phyloP scores from a whole-genome alignment of 805 yeast species.

The Wickerhamiella kazuoi region DNA sequence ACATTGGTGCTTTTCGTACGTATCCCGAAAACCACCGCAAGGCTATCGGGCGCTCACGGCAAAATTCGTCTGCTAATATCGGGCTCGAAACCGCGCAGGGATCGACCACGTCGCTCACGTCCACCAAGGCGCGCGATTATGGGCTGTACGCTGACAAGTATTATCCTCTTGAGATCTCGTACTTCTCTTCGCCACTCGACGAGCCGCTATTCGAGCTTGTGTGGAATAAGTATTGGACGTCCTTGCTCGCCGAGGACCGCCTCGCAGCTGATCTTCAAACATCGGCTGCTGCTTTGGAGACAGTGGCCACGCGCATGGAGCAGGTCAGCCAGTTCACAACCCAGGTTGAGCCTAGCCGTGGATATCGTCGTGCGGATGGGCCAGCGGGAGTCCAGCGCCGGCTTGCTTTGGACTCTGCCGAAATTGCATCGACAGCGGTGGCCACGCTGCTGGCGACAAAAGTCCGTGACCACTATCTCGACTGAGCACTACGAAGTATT shows the following conservation, averaged over 20 bases:
- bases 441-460: background rate
- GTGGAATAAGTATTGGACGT: constrained; percentile 8
- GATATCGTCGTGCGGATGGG: background rate
- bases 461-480: background rate
- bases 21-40: constrained; percentile 1
- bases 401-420: background rate
- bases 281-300: background rate
- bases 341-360: background rate
- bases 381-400: background rate
- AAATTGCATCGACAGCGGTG: background rate
- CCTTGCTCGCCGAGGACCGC: constrained; percentile 5
- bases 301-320: background rate
- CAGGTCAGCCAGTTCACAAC: background rate
- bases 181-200: constrained; percentile 40
- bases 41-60: background rate
- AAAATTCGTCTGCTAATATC: background rate
- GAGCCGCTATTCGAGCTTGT: constrained; percentile 22
- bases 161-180: constrained; percentile 44
- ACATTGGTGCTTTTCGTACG: constrained; percentile 85
- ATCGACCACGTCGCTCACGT: background rate
- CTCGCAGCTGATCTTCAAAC: constrained; percentile 1
- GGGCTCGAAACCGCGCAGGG: background rate
- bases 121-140: constrained; percentile 26
- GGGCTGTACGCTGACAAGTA: constrained; percentile 58
- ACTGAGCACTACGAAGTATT: too few species aligned